A percentile compares a stretch with the other conserved stretches of the same genome.
Conservation (phyloP, 495 filamentous ascomycete species). For the Letharia columbiana region DNA sequence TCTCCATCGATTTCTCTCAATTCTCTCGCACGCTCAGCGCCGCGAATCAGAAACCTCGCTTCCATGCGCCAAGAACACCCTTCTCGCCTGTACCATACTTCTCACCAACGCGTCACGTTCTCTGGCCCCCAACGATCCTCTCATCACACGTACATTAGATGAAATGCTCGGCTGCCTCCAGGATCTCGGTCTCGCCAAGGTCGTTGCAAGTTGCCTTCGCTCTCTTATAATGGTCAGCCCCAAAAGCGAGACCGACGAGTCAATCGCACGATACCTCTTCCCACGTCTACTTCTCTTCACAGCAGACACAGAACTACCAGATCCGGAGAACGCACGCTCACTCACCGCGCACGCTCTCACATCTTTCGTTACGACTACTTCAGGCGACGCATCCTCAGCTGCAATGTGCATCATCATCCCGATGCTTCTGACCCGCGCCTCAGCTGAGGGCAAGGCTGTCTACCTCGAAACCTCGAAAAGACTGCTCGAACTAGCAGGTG, state of each 20-base stretch:
- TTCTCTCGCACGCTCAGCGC: slow-evolving; percentile 73
- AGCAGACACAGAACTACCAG: slow-evolving; percentile 42
- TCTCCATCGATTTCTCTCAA: slow-evolving; percentile 67
- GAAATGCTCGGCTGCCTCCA: slow-evolving; percentile 79
- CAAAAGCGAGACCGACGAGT: slow-evolving; percentile 60
- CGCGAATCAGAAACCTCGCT: slow-evolving; percentile 73
- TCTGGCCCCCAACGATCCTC: slow-evolving; percentile 61
- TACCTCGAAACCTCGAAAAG: slow-evolving; percentile 64
- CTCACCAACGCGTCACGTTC: slow-evolving; percentile 69
- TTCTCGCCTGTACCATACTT: slow-evolving; percentile 80
- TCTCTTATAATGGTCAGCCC: slow-evolving; percentile 64
- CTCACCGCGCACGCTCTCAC: slow-evolving; percentile 66
- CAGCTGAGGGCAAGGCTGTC: slow-evolving; percentile 33
- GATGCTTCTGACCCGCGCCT: slow-evolving; percentile 65
- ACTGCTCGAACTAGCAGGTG: slow-evolving; percentile 74
- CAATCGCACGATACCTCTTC: slow-evolving; percentile 62
- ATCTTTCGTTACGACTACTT: slow-evolving; percentile 50
- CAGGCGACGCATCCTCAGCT: slow-evolving; percentile 44
- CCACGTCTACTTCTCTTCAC: slow-evolving; percentile 71
- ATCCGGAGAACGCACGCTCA: slow-evolving; percentile 63
- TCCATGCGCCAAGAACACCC: slow-evolving; percentile 84
- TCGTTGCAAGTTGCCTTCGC: slow-evolving; percentile 78
- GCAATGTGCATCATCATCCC: slow-evolving; percentile 70
- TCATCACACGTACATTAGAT: slow-evolving; percentile 58
- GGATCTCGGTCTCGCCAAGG: slow-evolving; percentile 68